Base-by-base conservation (phyloP, 208 protist genomes). In the Crithidia sp. region DNA sequence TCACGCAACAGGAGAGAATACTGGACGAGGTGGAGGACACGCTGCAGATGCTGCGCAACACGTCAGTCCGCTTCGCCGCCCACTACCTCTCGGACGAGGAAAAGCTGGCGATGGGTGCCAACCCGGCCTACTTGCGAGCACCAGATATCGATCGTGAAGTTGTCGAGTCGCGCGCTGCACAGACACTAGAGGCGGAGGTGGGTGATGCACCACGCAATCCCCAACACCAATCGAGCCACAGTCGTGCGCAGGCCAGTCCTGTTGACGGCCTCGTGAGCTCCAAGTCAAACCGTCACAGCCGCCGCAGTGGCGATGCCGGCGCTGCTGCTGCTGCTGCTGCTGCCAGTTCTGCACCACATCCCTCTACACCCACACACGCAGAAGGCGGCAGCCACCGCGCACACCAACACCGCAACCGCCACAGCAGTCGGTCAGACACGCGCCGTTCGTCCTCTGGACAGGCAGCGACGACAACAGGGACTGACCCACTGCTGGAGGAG, bases 41-140 rank as follows among this genome's bases (percentile, higher is more conserved):
- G 2, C 45, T 78, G 66, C 74, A 68, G 67, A 45, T 56, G 19
- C 67, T 93, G 55, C 88, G 91, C 16, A 81, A 79, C 54, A 67
- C 70, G 10, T 96, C 91, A 3, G 86, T 96, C 44, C 82, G 83
- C 43, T 91, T 96, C 61, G 87, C 89, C n/a, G 88, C 91, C 4
- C 78, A 92, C 72, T 88, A 87, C 50, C 63, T 96, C 2, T 83
- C 86, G 4, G 91, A 96, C 63, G 75, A 70, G 13, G 91, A 96
- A 72, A 96, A 94, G 79, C 65, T 74, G 14, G 81, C 87, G 39
- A 86, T 96, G 86, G 91, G 91, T 8, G 79, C 86, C 10, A 81
- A 96, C 63, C 91, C 91, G 7, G 79, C 73, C 37, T 86, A 92
- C 43, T 68, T 96, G 37, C 87, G 67, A 4, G 71, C 83, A 37